Percentiles rank a stretch among this genome's conserved stretches.
phyloP scores from a whole-genome alignment of 1,284 basidiomycete species.

The Rhodotorula sp. region DNA sequence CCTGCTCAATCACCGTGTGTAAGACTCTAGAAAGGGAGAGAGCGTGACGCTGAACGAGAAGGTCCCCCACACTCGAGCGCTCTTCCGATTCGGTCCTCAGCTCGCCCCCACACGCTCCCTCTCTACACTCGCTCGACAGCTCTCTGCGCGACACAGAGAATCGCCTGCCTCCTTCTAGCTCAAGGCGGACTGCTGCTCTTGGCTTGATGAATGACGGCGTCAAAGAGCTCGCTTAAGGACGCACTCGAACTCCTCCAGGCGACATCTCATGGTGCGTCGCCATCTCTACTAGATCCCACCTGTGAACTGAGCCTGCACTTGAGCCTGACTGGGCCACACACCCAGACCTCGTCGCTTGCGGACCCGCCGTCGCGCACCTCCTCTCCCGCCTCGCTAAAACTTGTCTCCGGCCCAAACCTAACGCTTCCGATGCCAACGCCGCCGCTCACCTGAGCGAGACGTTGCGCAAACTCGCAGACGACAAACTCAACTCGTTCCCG shows the following conservation, averaged over 20 bases:
- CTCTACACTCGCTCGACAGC: not conserved
- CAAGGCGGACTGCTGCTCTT: no score
- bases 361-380: constrained; percentile 9
- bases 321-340: no score
- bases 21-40: not conserved
- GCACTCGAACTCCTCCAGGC: not conserved
- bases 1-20: not conserved
- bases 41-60: not conserved
- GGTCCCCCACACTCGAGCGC: no score
- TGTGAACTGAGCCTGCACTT: not conserved
- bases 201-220: no score
- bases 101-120: no score
- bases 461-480: constrained; percentile 50
- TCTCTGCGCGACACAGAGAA: not conserved
- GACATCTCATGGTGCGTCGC: not conserved
- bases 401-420: not conserved
- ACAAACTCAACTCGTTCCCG: constrained; percentile 50
- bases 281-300: not conserved
- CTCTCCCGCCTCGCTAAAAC: constrained; percentile 1
- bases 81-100: no score
- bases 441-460: constrained; percentile 8
- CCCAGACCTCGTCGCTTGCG: constrained; percentile 24
- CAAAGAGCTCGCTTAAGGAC: not conserved
- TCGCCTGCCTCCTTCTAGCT: no score
- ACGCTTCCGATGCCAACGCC: no score